These are phyloP conservation scores for Termitomyces sp. DNA, from an alignment of 768 basidiomycete genomes.

Conservation along the genomic window DNA sequence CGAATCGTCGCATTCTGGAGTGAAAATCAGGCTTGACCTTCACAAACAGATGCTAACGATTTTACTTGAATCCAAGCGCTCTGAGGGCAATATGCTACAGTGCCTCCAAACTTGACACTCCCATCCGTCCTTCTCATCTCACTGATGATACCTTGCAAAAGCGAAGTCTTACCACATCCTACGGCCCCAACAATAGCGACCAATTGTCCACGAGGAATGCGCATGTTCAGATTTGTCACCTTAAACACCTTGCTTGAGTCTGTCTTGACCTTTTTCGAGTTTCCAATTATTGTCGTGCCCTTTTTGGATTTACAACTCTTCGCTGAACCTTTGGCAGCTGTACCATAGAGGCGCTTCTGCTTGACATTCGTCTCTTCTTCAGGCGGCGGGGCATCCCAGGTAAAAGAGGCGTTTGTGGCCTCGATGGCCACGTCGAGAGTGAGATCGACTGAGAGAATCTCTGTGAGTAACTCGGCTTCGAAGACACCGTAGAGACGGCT, in stretches of 20 bases:
- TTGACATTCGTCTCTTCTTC: slow-evolving; percentile 31
- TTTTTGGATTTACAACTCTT: slow-evolving; percentile 27
- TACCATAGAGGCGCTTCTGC: slow-evolving; percentile 11
- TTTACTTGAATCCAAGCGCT: slow-evolving; percentile 86
- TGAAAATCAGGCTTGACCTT: slow-evolving; percentile 1
- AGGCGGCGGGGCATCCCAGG: slow-evolving; percentile 78
- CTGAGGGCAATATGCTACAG: slow-evolving; percentile 80
- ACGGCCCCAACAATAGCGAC: slow-evolving; percentile 85
- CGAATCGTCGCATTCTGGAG: slow-evolving; percentile 73
- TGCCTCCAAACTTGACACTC: slow-evolving; percentile 65
- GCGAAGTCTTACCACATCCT: slow-evolving; percentile 63
- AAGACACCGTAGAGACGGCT: slow-evolving; percentile 75
- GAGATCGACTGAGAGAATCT: slow-evolving; percentile 49
- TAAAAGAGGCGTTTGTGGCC: slow-evolving; percentile 67
- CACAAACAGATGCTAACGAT: not conserved
- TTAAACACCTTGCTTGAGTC: slow-evolving; percentile 51
- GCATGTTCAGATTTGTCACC: slow-evolving; percentile 56
- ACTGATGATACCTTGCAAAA: slow-evolving; percentile 71
- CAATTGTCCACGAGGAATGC: slow-evolving; percentile 70
- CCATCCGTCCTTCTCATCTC: slow-evolving; percentile 78
- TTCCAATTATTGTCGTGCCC: slow-evolving; percentile 13
- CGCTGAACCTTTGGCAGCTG: slow-evolving; percentile 4
- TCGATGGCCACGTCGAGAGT: slow-evolving; percentile 58
- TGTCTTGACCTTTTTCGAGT: slow-evolving; percentile 14
- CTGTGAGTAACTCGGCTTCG: slow-evolving; percentile 70